These are phyloP conservation scores for Phascolomyces articulosus DNA, from an alignment of 371 early-diverging fungal genomes.

Conservation along the genomic window DNA sequence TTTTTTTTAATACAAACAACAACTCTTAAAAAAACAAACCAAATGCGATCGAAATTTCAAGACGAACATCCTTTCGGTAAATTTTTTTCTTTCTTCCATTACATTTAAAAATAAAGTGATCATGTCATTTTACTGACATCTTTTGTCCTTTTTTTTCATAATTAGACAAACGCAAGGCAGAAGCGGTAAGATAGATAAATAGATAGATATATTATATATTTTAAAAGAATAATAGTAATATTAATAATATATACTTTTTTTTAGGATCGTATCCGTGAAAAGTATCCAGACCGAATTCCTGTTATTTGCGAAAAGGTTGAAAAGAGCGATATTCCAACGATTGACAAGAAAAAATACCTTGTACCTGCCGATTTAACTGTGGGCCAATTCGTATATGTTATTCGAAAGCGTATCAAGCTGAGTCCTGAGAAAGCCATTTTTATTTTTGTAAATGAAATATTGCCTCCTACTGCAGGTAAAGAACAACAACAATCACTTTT, in stretches of 20 bases:
- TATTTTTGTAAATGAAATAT: slow-evolving; percentile 95
- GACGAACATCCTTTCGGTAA: slow-evolving; percentile 95
- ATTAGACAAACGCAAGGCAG: slow-evolving; percentile 92
- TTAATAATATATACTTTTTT: not conserved
- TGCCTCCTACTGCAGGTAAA: slow-evolving; percentile 84
- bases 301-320: slow-evolving; percentile 96
- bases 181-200: slow-evolving; percentile 55
- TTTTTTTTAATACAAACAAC: not conserved
- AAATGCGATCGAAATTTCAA: slow-evolving; percentile 92
- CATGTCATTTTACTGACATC: not conserved
- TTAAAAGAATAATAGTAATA: too few species aligned
- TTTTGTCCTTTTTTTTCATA: not conserved
- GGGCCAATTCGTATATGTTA: slow-evolving; percentile 98
- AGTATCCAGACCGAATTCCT: slow-evolving; percentile 98
- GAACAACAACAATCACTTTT: not conserved
- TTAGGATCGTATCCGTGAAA: slow-evolving; percentile 87
- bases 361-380: slow-evolving; percentile 97
- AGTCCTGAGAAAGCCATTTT: slow-evolving; percentile 97
- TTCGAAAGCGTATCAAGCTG: slow-evolving; percentile 91
- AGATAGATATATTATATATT: not conserved
- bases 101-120: not conserved
- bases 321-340: slow-evolving; percentile 91
- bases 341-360: slow-evolving; percentile 98
- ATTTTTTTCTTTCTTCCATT: slow-evolving; percentile 18
- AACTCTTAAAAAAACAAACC: not conserved